Evolutionary conservation across 1,284 basidiomycete genomes (phyloP), one percentile per base, ranked within the genome.

Genomic region (Cryptococcus depauperatus): DNA sequence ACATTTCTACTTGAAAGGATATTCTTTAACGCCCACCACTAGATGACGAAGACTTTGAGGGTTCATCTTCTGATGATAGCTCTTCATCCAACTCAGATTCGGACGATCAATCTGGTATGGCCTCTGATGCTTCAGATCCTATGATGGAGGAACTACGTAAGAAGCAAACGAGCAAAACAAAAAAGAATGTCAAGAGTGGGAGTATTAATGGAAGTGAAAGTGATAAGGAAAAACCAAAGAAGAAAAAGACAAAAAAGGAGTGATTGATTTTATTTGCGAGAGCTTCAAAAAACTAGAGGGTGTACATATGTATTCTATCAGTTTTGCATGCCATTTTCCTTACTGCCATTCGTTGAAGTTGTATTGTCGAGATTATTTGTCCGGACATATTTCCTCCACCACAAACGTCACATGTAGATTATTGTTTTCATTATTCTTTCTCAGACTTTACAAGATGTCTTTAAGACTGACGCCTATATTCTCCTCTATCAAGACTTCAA

Each of bases 11-110:
- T 44, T 10, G 13, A 25, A 16, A 18, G 3, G 33, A 16, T 4
- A 11, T 41, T 9, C 25, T 27, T 33, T 27, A 42, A 13, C 46
- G 23, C 27, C 30, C 21, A 39, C 33, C 19, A n/a, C 9, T 47
- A 73, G 75, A 76, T 68, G 83, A 84, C 61, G 92, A 91, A 65
- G 91, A 95, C 73, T 97, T 97, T 77, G 71, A 82, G 54, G 89
- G 82, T 4, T 85, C 83, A 21, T 83, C 76, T 0, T 85, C 84
- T 0, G 90, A 93, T 61, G 77, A 75, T 43, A 89, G 90, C 19
- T 92, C 87, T 4, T 87, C 87, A 0, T 82, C 79, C 25, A 83
- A 82, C 23, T 79, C 75, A 32, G 85, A 85, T 48, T 81, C 80
- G 0, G 50, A 45, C 11, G 75, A 76, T 5, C 84, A 78, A 9